Evolutionary conservation across 768 basidiomycete genomes (phyloP).

Genomic region (Chiua virens): DNA sequence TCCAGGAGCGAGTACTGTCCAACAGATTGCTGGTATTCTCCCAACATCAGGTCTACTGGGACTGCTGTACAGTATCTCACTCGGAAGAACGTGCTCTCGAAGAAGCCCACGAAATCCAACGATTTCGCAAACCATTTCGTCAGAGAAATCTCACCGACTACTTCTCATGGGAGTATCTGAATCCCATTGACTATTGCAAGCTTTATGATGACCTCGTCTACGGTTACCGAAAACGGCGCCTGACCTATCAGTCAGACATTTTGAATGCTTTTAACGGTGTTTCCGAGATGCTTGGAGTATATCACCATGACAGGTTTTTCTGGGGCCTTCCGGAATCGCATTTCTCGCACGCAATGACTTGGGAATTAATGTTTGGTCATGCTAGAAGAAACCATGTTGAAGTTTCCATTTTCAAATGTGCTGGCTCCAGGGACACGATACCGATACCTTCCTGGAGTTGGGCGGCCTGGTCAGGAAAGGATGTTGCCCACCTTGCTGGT

Average conservation of each 20-base stretch:
- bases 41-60: slow-evolving; percentile 17
- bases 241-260: slow-evolving; percentile 14
- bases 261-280: slow-evolving; percentile 16
- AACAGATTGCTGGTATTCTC: slow-evolving; percentile 19
- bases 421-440: slow-evolving; percentile 2
- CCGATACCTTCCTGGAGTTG: slow-evolving; percentile 22
- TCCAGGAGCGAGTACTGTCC: slow-evolving; percentile 19
- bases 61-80: slow-evolving; percentile 4
- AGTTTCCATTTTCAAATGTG: neutral
- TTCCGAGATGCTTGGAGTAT: slow-evolving; percentile 6
- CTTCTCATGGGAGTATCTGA: neutral
- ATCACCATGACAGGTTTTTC: slow-evolving; percentile 12
- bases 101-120: neutral
- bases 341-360: slow-evolving; percentile 13
- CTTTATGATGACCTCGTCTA: neutral
- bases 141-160: neutral
- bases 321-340: slow-evolving; percentile 17
- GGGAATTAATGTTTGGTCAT: neutral
- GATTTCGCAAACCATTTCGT: neutral
- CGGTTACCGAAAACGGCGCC: slow-evolving; percentile 7
- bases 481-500: neutral
- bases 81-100: slow-evolving; percentile 17
- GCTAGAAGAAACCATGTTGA: neutral
- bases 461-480: slow-evolving; percentile 7
- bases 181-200: neutral